These are phyloP conservation scores for Ligustrum vulgare DNA, from an alignment of 257 asterid genomes.

Conservation along the genomic window DNA sequence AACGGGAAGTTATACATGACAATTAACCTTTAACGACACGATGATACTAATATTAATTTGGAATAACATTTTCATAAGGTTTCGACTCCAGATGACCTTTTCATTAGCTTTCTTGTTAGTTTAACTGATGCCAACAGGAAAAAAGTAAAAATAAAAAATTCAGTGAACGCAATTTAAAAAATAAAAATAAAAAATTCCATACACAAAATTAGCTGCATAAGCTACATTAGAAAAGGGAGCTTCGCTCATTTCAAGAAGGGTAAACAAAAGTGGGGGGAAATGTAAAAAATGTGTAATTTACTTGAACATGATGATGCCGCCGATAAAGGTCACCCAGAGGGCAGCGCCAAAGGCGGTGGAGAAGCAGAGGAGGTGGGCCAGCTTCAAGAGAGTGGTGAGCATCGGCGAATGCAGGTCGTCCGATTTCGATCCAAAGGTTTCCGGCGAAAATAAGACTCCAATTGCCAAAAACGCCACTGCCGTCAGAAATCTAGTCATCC, in stretches of 20 bases:
- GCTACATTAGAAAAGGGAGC: neutral
- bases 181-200: too few relatives aligned
- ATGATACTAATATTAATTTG: neutral
- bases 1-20: neutral
- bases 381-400: slow-evolving; percentile 54
- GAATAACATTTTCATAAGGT: neutral
- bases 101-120: neutral
- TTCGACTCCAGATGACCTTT: neutral
- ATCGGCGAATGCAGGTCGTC: slow-evolving; percentile 53
- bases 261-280: neutral
- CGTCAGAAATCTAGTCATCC: slow-evolving; percentile 71
- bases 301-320: slow-evolving; percentile 99
- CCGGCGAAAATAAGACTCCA: slow-evolving; percentile 87
- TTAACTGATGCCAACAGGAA: neutral
- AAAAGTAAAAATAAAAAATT: too few relatives aligned
- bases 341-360: slow-evolving; percentile 98
- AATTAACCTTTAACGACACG: neutral
- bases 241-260: neutral
- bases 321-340: slow-evolving; percentile 97
- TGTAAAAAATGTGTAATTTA: slow-evolving; percentile 20
- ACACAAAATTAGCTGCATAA: neutral
- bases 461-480: slow-evolving; percentile 78
- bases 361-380: slow-evolving; percentile 87
- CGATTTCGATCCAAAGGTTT: slow-evolving; percentile 71
- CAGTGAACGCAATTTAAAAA: too few relatives aligned